A percentile compares a stretch with the other conserved stretches of the same genome.
Conservation (phyloP, 441 rosid species). For the Rhodomyrtus psidioides region DNA sequence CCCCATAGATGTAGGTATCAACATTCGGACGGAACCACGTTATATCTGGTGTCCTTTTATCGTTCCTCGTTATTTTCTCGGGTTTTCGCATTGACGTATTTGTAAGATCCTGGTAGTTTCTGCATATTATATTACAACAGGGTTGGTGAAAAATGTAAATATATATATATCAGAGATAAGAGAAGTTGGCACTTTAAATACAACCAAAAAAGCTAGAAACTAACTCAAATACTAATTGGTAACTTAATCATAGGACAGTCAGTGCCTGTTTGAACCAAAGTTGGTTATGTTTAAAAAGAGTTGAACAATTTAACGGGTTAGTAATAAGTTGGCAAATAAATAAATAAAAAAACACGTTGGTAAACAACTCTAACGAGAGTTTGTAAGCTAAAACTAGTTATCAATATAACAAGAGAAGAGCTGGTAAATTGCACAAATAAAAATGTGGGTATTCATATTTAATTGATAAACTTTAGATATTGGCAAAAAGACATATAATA, state of each 20-base stretch:
- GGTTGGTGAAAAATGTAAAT: neutral
- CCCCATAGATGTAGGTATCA: no score
- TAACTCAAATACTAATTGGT: neutral
- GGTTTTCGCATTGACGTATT: no score
- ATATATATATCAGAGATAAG: neutral
- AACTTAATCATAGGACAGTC: neutral
- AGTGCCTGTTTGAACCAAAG: neutral
- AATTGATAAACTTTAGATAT: no score
- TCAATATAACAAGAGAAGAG: neutral
- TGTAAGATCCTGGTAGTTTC: no score
- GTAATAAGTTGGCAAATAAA: neutral
- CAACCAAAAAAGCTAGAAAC: neutral
- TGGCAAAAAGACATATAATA: no score
- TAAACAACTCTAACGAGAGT: no score
- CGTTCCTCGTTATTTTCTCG: no score
- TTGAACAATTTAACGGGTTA: neutral
- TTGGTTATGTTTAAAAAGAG: neutral
- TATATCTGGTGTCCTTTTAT: no score
- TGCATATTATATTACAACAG: no score
- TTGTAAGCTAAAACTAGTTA: neutral
- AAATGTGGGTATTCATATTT: neutral
- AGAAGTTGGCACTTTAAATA: neutral
- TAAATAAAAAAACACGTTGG: neutral
- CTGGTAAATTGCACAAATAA: neutral
- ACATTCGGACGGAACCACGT: no score